Percentiles rank a stretch among this genome's conserved stretches.
phyloP scores from a whole-genome alignment of 2,329 filamentous ascomycete species.

The Aotearoamyces nothofagi region DNA sequence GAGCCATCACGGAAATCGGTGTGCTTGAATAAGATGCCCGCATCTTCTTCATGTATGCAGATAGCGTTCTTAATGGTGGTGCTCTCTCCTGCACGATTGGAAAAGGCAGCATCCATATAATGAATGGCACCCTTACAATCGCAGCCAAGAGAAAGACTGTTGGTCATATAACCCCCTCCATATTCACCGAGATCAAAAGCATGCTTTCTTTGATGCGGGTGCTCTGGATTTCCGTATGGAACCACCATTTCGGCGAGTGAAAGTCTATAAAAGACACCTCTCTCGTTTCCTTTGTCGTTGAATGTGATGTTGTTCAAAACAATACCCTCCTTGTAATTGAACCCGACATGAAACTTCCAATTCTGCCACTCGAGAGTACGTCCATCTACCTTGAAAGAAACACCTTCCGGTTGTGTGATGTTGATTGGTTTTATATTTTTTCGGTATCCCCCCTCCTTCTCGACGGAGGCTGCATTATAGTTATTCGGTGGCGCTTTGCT shows the following conservation, averaged over 20 bases:
- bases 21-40: constrained; percentile 86
- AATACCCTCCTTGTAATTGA: constrained; percentile 88
- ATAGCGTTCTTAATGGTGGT: constrained; percentile 84
- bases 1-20: constrained; percentile 87
- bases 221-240: constrained; percentile 70
- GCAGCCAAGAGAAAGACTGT: constrained; percentile 60
- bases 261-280: constrained; percentile 76
- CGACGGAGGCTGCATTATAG: constrained; percentile 61
- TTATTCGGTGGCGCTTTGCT: constrained; percentile 61
- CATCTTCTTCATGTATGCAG: constrained; percentile 90
- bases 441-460: constrained; percentile 61
- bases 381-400: constrained; percentile 68
- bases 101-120: constrained; percentile 80
- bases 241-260: constrained; percentile 92
- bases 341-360: constrained; percentile 84
- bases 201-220: constrained; percentile 68
- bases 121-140: constrained; percentile 86
- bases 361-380: constrained; percentile 77
- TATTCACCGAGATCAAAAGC: constrained; percentile 73
- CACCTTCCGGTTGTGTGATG: constrained; percentile 77
- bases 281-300: constrained; percentile 64
- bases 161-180: constrained; percentile 72
- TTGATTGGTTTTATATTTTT: constrained; percentile 73
- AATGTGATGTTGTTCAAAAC: constrained; percentile 82
- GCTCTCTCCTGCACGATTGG: constrained; percentile 59